Evolutionary conservation across 2,329 filamentous ascomycete genomes (phyloP), one percentile per base, ranked within the genome.

Genomic region (Calonectria pseudoturangicola): DNA sequence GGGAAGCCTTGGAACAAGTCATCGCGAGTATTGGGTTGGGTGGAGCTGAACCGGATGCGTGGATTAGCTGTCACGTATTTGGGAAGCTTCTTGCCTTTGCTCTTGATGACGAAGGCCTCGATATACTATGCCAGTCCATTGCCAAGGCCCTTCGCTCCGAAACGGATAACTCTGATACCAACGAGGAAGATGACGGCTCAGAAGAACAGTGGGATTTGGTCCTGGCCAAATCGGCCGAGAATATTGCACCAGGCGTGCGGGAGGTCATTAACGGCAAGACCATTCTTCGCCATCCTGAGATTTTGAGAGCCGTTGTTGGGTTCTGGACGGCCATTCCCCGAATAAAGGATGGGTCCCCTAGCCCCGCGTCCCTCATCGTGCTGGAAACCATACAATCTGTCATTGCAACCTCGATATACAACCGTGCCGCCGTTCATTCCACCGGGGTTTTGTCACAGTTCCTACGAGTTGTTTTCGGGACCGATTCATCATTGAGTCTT

Each of bases 21-120:
- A 89, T 96, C 85, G 90, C 90, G 74, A 92, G 91, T 82, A 92
- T 92, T 82, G 91, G 93, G 41, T 85, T 92, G 66, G 88, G 93
- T 67, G 90, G 89, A 75, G 89, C 89, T 70, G 92, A 94, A 75
- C 88, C 92, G 54, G 94, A 97, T 79, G 84, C 89, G 7, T 92
- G 91, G 91, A 89, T 90, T 67, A 90, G 89, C 78, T 91, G 89
- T 77, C 93, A 96, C 82, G 88, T 97, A 4, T 97, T 97, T 84
- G 95, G 95, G 33, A 93, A 93, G 77, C 89, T 98, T 10, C 88
- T 98, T 63, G 91, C 94, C 6, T 96, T 97, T 84, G 92, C 93
- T 1, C 85, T 98, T 64, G 93, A 95, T 68, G 93, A 98, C 81
- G 92, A 95, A 80, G 90, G 92, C 54, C 87, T 96, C 72, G 91